Base-by-base conservation (phyloP, 1,284 basidiomycete genomes). In the Microbotryomycetes sp. region DNA sequence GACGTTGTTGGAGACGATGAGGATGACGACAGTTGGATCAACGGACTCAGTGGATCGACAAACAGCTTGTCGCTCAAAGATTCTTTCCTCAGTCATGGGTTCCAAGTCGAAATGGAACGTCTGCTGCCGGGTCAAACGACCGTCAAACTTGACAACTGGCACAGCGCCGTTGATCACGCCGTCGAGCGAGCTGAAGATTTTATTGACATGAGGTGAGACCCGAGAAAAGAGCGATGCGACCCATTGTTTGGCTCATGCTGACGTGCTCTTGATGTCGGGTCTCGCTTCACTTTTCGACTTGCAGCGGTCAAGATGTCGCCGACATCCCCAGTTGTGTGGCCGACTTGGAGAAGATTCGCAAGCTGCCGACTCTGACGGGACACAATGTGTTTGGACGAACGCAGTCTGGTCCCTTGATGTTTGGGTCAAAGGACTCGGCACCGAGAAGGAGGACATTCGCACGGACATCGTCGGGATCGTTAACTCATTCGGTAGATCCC, bases 181-280 rank as follows among this genome's bases (percentile, higher is more conserved):
- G 62, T 64, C 4, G 51, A 31, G 25, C 53, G 56, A 12, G 52
- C 53, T 1, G 28, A 60, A 19, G 65, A 59, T 12, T 32, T 25
- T 9, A 54, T 66, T 25, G 56, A 59, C 32, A 47, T 67, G 9
- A 56, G 52, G 65, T 67, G 25, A 36, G 62, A 22, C 25, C 7
- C 2, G 6, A 6, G 32, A 25, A 12, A 16, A 26, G 36, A 42
- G 6, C 25, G 22, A 9, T 19, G 4, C 1, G 28, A 12, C 14
- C 14, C 5, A 3, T 12, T 5, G 1, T 23, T 3, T 25, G 23
- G 15, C 3, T 7, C 22, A 3, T 5, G 30, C 22, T 47, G 28
- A 57, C 42, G 6, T 23, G 6, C 3, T 3, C 4, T 23, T 31
- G 0, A 25, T 36, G 23, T 30, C 30, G n/a, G 30, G 12, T 30